Evolutionary conservation across 495 filamentous ascomycete genomes (phyloP).

Genomic region (Letharia lupina): DNA sequence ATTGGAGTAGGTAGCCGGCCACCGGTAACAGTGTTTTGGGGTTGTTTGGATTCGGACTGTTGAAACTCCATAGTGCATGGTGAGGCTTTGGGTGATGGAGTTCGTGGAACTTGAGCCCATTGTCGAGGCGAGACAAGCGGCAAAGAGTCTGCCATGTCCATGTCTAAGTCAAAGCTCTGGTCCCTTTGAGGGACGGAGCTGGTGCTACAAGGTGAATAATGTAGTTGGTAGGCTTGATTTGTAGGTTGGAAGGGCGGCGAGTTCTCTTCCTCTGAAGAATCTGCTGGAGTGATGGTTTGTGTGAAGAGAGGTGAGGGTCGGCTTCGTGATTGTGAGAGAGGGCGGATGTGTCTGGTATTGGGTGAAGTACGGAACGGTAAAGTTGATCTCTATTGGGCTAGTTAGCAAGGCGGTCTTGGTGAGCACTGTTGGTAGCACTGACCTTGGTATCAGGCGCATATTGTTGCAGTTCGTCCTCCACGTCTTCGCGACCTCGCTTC

Average conservation of each 20-base stretch:
- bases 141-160: constrained; percentile 41
- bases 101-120: constrained; percentile 26
- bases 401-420: constrained; percentile 1
- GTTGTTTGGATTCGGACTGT: constrained; percentile 14
- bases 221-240: neutral
- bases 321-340: constrained; percentile 21
- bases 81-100: constrained; percentile 24
- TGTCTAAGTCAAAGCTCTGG: constrained; percentile 41
- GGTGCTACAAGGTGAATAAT: neutral
- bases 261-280: constrained; percentile 38
- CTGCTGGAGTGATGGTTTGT: constrained; percentile 34
- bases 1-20: constrained; percentile 36
- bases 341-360: constrained; percentile 19
- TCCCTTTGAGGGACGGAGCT: constrained; percentile 15
- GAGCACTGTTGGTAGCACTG: neutral
- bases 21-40: constrained; percentile 24
- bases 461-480: constrained; percentile 20
- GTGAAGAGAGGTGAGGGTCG: constrained; percentile 23
- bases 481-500: constrained; percentile 25
- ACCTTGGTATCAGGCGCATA: constrained; percentile 18
- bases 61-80: constrained; percentile 30
- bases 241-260: constrained; percentile 15
- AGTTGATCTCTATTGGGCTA: constrained; percentile 26
- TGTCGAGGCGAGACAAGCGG: constrained; percentile 29
- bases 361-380: constrained; percentile 34